phyloP scores from a whole-genome alignment of 2,329 filamentous ascomycete genomes.

The Helicocarpus griseus region DNA sequence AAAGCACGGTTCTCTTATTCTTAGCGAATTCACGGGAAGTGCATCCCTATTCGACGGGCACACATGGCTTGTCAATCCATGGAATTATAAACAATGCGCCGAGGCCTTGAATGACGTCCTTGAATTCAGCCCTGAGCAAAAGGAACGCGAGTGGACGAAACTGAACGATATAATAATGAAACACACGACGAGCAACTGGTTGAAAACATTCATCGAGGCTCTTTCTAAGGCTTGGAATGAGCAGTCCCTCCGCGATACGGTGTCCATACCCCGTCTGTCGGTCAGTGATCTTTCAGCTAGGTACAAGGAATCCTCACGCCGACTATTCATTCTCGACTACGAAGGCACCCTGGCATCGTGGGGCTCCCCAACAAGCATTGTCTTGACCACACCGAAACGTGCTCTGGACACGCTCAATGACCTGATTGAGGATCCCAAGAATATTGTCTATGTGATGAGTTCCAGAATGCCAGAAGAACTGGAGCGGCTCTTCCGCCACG shows the following conservation, averaged over 20 bases:
- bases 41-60: slow-evolving; percentile 73
- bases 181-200: slow-evolving; percentile 81
- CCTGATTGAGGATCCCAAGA: slow-evolving; percentile 66
- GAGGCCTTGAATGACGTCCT: slow-evolving; percentile 76
- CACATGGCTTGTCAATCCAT: slow-evolving; percentile 82
- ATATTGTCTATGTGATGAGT: slow-evolving; percentile 91
- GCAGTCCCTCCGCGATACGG: slow-evolving; percentile 74
- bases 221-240: slow-evolving; percentile 71
- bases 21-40: slow-evolving; percentile 92
- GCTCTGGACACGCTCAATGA: slow-evolving; percentile 77
- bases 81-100: slow-evolving; percentile 84
- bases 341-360: slow-evolving; percentile 86
- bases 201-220: slow-evolving; percentile 60
- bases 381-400: slow-evolving; percentile 75
- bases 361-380: slow-evolving; percentile 74
- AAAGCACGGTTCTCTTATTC: slow-evolving; percentile 78
- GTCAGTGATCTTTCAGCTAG: slow-evolving; percentile 52
- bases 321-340: slow-evolving; percentile 86
- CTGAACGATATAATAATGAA: slow-evolving; percentile 64
- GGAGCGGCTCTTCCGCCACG: slow-evolving; percentile 72
- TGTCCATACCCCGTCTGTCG: slow-evolving; percentile 76
- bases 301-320: slow-evolving; percentile 57
- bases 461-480: slow-evolving; percentile 79
- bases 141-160: slow-evolving; percentile 61
- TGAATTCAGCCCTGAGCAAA: slow-evolving; percentile 69